Percentiles rank a stretch among this genome's conserved stretches.
These are phyloP conservation scores for Cicer pinnatifidum DNA, from an alignment of 306 rosid species.

Conservation along the genomic window DNA sequence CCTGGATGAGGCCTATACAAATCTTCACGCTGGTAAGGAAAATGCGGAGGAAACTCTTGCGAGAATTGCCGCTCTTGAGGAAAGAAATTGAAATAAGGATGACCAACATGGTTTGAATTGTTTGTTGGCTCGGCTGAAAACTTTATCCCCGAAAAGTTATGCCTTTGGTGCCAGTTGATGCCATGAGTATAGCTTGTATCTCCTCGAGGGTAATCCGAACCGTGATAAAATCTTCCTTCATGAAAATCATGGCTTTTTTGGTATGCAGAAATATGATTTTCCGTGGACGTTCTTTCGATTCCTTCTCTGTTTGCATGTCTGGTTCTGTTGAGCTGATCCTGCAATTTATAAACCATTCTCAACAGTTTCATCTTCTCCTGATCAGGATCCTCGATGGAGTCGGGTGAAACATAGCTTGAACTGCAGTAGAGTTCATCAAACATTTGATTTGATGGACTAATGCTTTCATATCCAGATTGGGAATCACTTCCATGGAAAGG, in stretches of 20 bases:
- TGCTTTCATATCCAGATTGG: slow-evolving; percentile 57
- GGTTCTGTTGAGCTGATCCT: slow-evolving; percentile 65
- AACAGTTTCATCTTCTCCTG: slow-evolving; percentile 70
- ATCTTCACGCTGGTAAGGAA: slow-evolving; percentile 49
- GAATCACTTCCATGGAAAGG: slow-evolving; percentile 43
- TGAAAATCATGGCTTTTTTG: slow-evolving; percentile 49
- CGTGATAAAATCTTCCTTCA: slow-evolving; percentile 54
- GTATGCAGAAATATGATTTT: slow-evolving; percentile 47
- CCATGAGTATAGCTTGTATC: slow-evolving; percentile 53
- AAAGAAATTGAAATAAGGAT: slow-evolving; percentile 49
- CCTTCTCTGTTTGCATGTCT: slow-evolving; percentile 46
- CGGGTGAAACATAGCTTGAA: slow-evolving; percentile 65
- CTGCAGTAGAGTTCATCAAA: slow-evolving; percentile 53
- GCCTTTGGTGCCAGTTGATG: slow-evolving; percentile 49
- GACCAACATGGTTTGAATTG: slow-evolving; percentile 56
- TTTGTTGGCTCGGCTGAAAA: slow-evolving; percentile 62
- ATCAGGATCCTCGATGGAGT: slow-evolving; percentile 56
- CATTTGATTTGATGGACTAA: slow-evolving; percentile 54
- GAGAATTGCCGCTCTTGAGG: slow-evolving; percentile 61
- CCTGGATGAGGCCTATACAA: slow-evolving; percentile 49
- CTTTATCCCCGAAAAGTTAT: slow-evolving; percentile 45
- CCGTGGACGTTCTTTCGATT: slow-evolving; percentile 47
- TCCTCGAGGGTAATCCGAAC: slow-evolving; percentile 48
- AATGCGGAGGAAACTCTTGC: slow-evolving; percentile 60
- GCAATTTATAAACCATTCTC: slow-evolving; percentile 76